A percentile compares a stretch with the other conserved stretches of the same genome.
phyloP scores from a whole-genome alignment of 192 early-diverging fungal genomes.

The Cetraspora pellucida region DNA sequence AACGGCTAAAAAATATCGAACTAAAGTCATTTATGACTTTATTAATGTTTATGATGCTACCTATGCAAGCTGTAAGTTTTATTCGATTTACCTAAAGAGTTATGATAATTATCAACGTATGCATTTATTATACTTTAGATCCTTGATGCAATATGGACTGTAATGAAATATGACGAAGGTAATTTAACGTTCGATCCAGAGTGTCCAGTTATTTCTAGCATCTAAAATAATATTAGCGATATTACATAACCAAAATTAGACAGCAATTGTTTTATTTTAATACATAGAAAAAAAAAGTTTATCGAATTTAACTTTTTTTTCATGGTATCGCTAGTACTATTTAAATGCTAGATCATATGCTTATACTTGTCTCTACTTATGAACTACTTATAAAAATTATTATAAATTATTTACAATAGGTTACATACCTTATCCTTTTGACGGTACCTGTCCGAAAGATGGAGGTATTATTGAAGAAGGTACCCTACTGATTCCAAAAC shows the following conservation, averaged over 20 bases:
- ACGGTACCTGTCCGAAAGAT: neutral
- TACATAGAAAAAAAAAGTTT: too few relatives aligned
- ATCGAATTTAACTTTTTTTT: too few relatives aligned
- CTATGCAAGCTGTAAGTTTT: constrained; percentile 1
- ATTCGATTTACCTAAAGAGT: neutral
- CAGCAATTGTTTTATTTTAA: too few relatives aligned
- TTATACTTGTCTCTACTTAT: too few relatives aligned
- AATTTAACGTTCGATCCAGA: too few relatives aligned
- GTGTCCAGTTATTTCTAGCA: too few relatives aligned
- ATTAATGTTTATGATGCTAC: neutral
- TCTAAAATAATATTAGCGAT: too few relatives aligned
- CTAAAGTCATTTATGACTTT: constrained; percentile 19
- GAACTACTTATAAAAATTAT: too few relatives aligned
- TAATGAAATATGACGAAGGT: constrained; percentile 15
- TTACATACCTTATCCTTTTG: neutral
- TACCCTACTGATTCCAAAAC: neutral
- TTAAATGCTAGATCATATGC: too few relatives aligned
- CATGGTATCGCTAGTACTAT: too few relatives aligned
- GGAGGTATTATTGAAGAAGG: neutral
- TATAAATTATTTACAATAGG: neutral
- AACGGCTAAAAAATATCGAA: neutral
- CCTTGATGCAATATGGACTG: neutral
- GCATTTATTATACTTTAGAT: neutral
- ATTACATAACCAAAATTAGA: too few relatives aligned
- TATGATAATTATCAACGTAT: too few relatives aligned